Evolutionary conservation across 352 stramenopile species (phyloP).

Genomic region (Halophytophthora batemanensis): DNA sequence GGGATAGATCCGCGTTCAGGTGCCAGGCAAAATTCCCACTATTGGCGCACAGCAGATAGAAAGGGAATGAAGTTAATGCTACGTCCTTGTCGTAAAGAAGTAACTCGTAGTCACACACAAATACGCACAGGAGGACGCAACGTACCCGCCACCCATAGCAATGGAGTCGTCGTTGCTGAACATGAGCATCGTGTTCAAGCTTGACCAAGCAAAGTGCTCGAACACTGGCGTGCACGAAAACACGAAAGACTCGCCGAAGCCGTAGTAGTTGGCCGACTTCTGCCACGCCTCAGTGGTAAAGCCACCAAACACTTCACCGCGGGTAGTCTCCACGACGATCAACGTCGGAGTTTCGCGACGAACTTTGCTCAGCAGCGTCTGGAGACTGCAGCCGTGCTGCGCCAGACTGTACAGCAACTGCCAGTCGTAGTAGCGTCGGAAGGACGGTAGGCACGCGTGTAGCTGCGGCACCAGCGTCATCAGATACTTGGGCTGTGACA

Average conservation of each 20-base stretch:
- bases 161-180: conserved; percentile 64
- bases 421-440: conserved; percentile 63
- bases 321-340: conserved; percentile 58
- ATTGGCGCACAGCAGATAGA: background rate
- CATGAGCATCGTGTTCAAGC: conserved; percentile 68
- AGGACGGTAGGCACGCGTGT: conserved; percentile 46
- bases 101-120: no score
- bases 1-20: conserved; percentile 64
- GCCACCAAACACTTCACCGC: conserved; percentile 63
- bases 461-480: conserved; percentile 57
- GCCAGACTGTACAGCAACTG: conserved; percentile 55
- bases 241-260: conserved; percentile 67
- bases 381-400: conserved; percentile 67
- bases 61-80: background rate
- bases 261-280: conserved; percentile 58
- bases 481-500: conserved; percentile 36
- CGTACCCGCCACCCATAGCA: conserved; percentile 71
- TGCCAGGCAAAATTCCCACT: conserved; percentile 67
- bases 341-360: conserved; percentile 40
- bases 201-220: conserved; percentile 61
- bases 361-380: conserved; percentile 49
- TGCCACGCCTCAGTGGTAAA: conserved; percentile 51
- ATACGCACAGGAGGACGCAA: conserved; percentile 1
- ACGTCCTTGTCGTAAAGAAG: no score
- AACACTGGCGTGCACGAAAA: conserved; percentile 62